Evolutionary conservation across 495 filamentous ascomycete species (phyloP).

Genomic region (Aspergillus affinis): DNA sequence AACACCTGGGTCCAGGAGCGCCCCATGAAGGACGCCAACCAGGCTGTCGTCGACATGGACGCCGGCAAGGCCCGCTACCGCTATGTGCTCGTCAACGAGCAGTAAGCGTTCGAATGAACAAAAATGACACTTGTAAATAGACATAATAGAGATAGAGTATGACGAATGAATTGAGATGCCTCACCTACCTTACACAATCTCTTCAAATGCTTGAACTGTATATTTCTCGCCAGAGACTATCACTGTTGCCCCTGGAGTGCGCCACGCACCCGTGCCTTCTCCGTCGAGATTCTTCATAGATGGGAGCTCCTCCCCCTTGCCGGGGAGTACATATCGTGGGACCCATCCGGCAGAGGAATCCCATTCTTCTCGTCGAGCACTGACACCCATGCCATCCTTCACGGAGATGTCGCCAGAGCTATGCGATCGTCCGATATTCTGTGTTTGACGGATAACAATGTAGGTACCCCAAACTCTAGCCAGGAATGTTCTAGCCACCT

Average conservation of each 20-base stretch:
- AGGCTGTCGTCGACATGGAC: slow-evolving; percentile 62
- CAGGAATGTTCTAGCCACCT: slow-evolving; percentile 35
- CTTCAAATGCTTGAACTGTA: slow-evolving; percentile 38
- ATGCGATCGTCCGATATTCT: slow-evolving; percentile 18
- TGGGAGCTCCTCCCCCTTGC: slow-evolving; percentile 22
- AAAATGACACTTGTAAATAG: background rate
- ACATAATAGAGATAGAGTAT: slow-evolving; percentile 2
- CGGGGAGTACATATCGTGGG: slow-evolving; percentile 30
- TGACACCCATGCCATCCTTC: slow-evolving; percentile 33
- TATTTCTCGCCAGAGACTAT: slow-evolving; percentile 28
- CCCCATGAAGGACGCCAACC: slow-evolving; percentile 67
- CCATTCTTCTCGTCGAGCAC: slow-evolving; percentile 41
- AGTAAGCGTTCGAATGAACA: background rate
- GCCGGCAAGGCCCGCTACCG: slow-evolving; percentile 65
- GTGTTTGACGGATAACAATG: slow-evolving; percentile 36
- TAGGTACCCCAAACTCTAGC: slow-evolving; percentile 39
- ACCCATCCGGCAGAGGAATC: slow-evolving; percentile 22
- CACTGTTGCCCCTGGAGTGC: slow-evolving; percentile 24
- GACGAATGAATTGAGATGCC: slow-evolving; percentile 5
- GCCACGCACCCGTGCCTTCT: slow-evolving; percentile 16
- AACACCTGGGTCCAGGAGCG: slow-evolving; percentile 64
- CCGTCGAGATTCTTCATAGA: slow-evolving; percentile 27
- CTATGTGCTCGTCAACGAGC: slow-evolving; percentile 62
- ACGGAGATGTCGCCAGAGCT: slow-evolving; percentile 18
- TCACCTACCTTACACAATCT: slow-evolving; percentile 15